phyloP scores from a whole-genome alignment of 2,329 filamentous ascomycete genomes.

The Ophiosphaerella korrae region DNA sequence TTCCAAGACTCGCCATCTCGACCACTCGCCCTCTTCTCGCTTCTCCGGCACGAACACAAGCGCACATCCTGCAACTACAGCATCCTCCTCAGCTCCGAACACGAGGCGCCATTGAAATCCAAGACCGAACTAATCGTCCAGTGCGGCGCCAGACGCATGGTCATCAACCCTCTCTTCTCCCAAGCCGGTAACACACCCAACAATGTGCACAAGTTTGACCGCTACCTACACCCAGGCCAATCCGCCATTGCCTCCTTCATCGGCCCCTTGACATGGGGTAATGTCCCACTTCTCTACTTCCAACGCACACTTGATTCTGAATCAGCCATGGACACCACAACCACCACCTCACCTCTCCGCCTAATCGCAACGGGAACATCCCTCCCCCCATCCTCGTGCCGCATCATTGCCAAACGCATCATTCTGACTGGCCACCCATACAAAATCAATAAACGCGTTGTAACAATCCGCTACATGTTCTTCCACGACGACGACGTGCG shows the following conservation, averaged over 20 bases:
- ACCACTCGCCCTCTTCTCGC: conserved; percentile 79
- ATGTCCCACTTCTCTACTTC: conserved; percentile 89
- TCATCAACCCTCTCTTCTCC: conserved; percentile 90
- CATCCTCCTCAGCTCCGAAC: conserved; percentile 80
- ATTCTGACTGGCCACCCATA: conserved; percentile 95
- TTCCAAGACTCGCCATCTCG: conserved; percentile 59
- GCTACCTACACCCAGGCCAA: conserved; percentile 87
- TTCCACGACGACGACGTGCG: conserved; percentile 94
- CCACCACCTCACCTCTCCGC: conserved; percentile 56
- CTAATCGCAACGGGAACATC: conserved; percentile 88
- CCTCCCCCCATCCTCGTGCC: conserved; percentile 72
- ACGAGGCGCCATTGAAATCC: conserved; percentile 77
- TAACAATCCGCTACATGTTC: conserved; percentile 99
- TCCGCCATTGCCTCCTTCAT: conserved; percentile 89
- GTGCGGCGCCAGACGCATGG: conserved; percentile 83
- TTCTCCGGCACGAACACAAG: conserved; percentile 95
- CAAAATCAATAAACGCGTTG: conserved; percentile 98
- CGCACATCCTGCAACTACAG: conserved; percentile 83
- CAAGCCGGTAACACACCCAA: conserved; percentile 89
- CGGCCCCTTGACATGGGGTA: conserved; percentile 89
- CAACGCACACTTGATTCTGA: conserved; percentile 58
- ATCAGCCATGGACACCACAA: neutral
- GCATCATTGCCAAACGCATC: conserved; percentile 91
- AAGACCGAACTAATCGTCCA: conserved; percentile 93
- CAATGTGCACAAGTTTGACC: conserved; percentile 95